Conservation (phyloP, 1,284 basidiomycete species). For the Quambalaria eucalypti region DNA sequence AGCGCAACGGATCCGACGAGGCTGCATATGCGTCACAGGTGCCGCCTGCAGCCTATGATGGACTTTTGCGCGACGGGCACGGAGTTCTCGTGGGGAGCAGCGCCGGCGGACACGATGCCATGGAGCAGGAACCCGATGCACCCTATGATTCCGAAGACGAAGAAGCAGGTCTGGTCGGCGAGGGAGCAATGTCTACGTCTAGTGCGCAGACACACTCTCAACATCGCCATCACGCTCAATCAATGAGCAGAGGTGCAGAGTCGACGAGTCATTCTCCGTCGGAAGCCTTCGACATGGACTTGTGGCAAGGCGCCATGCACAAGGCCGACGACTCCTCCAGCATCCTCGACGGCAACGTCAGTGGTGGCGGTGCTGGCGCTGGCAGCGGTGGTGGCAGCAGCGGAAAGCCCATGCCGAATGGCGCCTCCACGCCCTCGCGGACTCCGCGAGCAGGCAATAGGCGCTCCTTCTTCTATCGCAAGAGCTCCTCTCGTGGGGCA, state of each 20-base stretch:
- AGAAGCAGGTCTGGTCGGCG: not conserved
- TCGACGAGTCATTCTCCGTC: not conserved
- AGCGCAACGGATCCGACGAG: not conserved
- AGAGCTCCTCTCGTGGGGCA: too few relatives aligned
- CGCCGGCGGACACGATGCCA: not conserved
- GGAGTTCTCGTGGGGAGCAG: not conserved
- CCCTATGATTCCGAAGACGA: not conserved
- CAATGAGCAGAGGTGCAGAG: not conserved
- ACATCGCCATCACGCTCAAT: not conserved
- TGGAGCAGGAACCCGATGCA: not conserved
- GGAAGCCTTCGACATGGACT: not conserved
- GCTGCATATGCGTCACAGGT: not conserved
- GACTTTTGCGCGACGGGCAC: too few relatives aligned
- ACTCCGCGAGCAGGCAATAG: not conserved
- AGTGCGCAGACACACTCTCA: not conserved
- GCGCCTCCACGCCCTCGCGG: too few relatives aligned
- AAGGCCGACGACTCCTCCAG: not conserved
- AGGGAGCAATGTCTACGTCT: not conserved
- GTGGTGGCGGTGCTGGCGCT: not conserved
- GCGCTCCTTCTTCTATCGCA: not conserved
- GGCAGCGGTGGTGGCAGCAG: not conserved
- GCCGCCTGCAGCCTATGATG: not conserved
- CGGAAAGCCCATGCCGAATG: too few relatives aligned
- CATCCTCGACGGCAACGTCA: not conserved
- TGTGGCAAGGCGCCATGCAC: not conserved